These are phyloP conservation scores for Combretum micranthum DNA, from an alignment of 345 rosid genomes.

Conservation along the genomic window DNA sequence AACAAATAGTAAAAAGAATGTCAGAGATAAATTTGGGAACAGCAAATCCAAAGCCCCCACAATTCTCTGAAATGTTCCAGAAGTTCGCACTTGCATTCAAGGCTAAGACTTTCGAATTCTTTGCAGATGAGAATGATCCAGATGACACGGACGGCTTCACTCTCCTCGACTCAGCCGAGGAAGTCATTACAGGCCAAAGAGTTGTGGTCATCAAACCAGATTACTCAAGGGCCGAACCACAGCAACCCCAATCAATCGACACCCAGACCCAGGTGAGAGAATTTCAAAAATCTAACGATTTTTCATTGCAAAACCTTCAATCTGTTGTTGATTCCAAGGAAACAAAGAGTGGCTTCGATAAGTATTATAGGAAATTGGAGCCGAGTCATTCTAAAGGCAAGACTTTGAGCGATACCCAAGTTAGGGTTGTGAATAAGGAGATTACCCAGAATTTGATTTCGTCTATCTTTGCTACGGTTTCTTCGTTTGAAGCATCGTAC, in stretches of 20 bases:
- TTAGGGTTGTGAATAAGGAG: conserved; percentile 32
- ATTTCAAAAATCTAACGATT: not conserved
- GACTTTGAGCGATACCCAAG: conserved; percentile 20
- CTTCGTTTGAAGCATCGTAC: conserved; percentile 86
- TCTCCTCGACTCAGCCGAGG: conserved; percentile 83
- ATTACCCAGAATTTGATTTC: conserved; percentile 50
- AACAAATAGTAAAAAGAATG: conserved; percentile 8
- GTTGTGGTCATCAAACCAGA: conserved; percentile 93
- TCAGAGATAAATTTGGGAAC: conserved; percentile 32
- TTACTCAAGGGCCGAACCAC: conserved; percentile 13
- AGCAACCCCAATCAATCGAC: conserved; percentile 8
- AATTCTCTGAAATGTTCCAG: conserved; percentile 84
- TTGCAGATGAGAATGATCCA: conserved; percentile 51
- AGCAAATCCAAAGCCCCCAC: conserved; percentile 45
- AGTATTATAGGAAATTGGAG: no score
- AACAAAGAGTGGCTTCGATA: no score
- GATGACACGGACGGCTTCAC: conserved; percentile 15
- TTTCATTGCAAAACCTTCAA: no score
- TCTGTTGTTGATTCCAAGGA: no score
- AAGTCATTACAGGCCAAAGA: conserved; percentile 85
- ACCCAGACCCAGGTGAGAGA: conserved; percentile 6
- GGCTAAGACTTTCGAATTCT: conserved; percentile 85
- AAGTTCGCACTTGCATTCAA: conserved; percentile 91
- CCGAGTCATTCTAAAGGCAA: not conserved
- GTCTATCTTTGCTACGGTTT: conserved; percentile 60